Conservation (phyloP, 2,329 filamentous ascomycete genomes). For the Colletotrichum abscissum region DNA sequence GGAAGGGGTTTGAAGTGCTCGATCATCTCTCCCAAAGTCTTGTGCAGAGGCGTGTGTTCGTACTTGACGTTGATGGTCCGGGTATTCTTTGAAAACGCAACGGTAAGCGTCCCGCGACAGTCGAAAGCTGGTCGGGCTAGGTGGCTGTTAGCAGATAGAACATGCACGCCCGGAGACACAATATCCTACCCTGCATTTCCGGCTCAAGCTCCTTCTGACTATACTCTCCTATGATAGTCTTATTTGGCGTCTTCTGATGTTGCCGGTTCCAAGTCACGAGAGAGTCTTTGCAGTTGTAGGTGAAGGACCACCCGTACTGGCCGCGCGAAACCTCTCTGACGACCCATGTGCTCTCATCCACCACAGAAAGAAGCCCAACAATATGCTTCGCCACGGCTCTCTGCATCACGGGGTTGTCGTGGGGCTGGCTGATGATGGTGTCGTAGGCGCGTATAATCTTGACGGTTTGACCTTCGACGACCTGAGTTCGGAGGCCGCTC, state of each 20-base stretch:
- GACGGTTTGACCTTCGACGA: constrained; percentile 40
- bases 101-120: constrained; percentile 62
- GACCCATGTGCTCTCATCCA: constrained; percentile 62
- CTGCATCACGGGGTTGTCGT: constrained; percentile 60
- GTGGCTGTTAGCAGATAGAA: neutral
- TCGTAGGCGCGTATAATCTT: constrained; percentile 58
- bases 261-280: constrained; percentile 62
- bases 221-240: constrained; percentile 59
- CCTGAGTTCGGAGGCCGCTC: constrained; percentile 41
- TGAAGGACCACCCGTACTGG: constrained; percentile 64
- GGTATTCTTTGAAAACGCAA: constrained; percentile 60
- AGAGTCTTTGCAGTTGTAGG: constrained; percentile 65
- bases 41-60: constrained; percentile 67
- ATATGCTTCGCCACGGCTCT: constrained; percentile 62
- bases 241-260: constrained; percentile 53
- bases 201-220: constrained; percentile 60
- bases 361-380: constrained; percentile 51
- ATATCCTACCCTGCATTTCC: constrained; percentile 53
- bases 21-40: constrained; percentile 62
- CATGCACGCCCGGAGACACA: too few species aligned
- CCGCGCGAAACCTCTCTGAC: constrained; percentile 56
- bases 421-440: constrained; percentile 59
- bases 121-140: constrained; percentile 69
- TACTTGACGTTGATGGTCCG: constrained; percentile 64
- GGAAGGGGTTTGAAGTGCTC: constrained; percentile 60